Percentiles rank a stretch among this genome's conserved stretches.
phyloP scores from a whole-genome alignment of 306 rosid species.

The Dryas octopetala region DNA sequence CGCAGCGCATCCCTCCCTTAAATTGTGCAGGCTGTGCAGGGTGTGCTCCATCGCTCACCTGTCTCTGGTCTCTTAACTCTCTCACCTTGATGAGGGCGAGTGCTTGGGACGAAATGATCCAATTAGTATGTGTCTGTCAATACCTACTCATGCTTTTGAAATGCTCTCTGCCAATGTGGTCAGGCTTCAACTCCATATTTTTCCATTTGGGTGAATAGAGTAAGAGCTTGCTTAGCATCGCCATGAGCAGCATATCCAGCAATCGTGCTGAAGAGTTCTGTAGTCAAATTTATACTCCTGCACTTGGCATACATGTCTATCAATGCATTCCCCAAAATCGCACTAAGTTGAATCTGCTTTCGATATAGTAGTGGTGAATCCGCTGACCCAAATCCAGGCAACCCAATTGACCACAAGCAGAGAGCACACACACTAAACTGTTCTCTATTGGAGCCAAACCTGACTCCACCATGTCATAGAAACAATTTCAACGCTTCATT shows the following conservation, averaged over 20 bases:
- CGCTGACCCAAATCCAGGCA: constrained; percentile 54
- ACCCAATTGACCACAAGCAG: constrained; percentile 72
- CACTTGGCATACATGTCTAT: constrained; percentile 83
- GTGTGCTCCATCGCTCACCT: too few species aligned
- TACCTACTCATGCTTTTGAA: constrained; percentile 48
- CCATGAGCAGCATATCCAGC: constrained; percentile 69
- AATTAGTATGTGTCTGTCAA: too few species aligned
- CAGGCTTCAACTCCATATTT: constrained; percentile 40
- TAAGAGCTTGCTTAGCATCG: constrained; percentile 46
- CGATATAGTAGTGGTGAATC: constrained; percentile 49
- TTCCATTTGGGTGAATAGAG: constrained; percentile 54
- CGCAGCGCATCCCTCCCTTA: too few species aligned
- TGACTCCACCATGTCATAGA: constrained; percentile 42
- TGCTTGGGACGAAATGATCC: too few species aligned
- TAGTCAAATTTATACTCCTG: constrained; percentile 54
- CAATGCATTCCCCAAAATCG: constrained; percentile 58
- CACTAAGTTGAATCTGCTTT: constrained; percentile 31
- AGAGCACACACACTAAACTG: constrained; percentile 67
- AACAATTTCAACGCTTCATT: constrained; percentile 62
- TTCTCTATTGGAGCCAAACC: constrained; percentile 54
- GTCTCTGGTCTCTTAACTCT: too few species aligned
- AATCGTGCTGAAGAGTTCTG: constrained; percentile 55
- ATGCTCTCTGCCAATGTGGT: constrained; percentile 57
- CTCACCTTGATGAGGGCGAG: too few species aligned
- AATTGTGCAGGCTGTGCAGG: too few species aligned